Conservation (phyloP, 169 alveolate species). For the Plasmodium vivax region DNA sequence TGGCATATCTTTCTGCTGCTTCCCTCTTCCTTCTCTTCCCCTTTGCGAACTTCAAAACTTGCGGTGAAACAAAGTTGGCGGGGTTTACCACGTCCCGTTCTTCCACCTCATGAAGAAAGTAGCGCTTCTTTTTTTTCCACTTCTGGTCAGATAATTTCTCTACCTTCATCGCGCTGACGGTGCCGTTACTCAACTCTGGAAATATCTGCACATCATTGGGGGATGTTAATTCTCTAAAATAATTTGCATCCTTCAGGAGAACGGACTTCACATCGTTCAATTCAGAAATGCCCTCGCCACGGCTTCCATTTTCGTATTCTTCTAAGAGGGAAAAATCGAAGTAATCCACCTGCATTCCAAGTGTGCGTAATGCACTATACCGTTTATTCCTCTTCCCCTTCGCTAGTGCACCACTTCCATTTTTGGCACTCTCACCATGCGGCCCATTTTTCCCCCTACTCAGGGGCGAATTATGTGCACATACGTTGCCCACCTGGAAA, state of each 20-base stretch:
- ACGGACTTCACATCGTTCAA: background rate
- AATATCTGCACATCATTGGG: background rate
- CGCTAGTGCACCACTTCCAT: background rate
- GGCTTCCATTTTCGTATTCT: conserved; percentile 17
- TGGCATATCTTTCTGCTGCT: background rate
- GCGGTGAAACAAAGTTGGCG: conserved; percentile 6
- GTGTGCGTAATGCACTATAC: background rate
- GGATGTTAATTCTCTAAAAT: conserved; percentile 19
- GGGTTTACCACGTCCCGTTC: conserved; percentile 27
- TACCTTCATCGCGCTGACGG: background rate
- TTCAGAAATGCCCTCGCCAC: background rate
- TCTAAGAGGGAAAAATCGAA: conserved; percentile 49
- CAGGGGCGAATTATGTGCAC: background rate
- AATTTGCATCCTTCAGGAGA: conserved; percentile 1
- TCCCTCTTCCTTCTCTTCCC: background rate
- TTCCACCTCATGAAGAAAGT: conserved; percentile 24
- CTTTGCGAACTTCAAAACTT: background rate
- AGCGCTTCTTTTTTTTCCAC: conserved; percentile 38
- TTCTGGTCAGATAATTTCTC: background rate
- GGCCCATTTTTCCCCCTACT: background rate
- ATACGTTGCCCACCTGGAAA: background rate
- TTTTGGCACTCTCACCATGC: background rate
- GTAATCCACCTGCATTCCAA: background rate
- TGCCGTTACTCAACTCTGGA: background rate
- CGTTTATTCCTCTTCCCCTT: background rate